Conservation (phyloP, 768 basidiomycete species). For the Suillus bovinus region DNA sequence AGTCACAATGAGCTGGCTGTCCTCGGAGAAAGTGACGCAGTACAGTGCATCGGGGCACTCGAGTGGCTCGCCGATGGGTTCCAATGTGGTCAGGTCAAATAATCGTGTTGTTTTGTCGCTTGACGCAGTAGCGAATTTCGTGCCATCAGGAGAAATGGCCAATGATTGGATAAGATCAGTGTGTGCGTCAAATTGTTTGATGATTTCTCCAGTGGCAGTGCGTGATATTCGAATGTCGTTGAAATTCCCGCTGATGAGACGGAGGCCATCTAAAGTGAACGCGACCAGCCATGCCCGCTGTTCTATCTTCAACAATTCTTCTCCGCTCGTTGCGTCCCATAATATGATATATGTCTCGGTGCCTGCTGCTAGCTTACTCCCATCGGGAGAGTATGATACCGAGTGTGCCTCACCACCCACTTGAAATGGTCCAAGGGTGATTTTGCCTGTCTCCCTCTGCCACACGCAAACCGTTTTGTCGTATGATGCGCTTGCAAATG, state of each 20-base stretch:
- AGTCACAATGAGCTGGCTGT: constrained; percentile 62
- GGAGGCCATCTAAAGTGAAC: neutral
- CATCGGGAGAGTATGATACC: constrained; percentile 45
- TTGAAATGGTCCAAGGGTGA: constrained; percentile 2
- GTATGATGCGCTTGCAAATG: constrained; percentile 6
- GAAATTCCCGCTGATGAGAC: neutral
- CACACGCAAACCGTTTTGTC: constrained; percentile 3
- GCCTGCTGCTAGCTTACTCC: constrained; percentile 32
- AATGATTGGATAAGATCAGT: neutral
- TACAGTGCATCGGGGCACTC: neutral
- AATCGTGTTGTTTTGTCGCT: constrained; percentile 11
- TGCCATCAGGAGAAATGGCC: constrained; percentile 1
- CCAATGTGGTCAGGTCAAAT: neutral
- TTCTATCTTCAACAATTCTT: neutral
- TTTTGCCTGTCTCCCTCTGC: neutral
- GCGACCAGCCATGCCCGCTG: neutral
- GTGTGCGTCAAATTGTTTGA: neutral
- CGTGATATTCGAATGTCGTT: neutral
- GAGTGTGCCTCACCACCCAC: neutral
- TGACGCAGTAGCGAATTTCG: constrained; percentile 14
- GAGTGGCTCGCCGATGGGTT: neutral
- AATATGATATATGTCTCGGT: constrained; percentile 17
- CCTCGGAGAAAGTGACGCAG: constrained; percentile 19
- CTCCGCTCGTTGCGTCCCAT: neutral
- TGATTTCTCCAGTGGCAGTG: neutral